Evolutionary conservation across 192 early-diverging fungal genomes (phyloP), one percentile per base, ranked within the genome.

Genomic region (Linnemannia elongata): DNA sequence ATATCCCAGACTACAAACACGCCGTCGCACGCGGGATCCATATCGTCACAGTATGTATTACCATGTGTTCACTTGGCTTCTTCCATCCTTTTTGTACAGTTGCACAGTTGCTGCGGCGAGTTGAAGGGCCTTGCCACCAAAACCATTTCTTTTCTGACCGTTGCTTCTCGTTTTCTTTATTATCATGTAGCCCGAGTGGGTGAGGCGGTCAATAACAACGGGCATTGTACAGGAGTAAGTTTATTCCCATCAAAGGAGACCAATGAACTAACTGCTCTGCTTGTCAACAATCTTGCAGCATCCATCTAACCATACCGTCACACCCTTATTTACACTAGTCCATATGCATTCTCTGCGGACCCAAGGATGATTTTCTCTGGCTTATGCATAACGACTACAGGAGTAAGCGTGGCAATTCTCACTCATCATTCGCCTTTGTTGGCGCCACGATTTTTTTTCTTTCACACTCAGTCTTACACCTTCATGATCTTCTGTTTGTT

Each of bases 291-390:
- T 4, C 5, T 66, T 35, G 27, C 27, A 4, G 2, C 60, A 15
- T 1, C n/a, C 4, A 27, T 9, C 54, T 45, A 44, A 42, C 22
- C 18, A 68, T 69, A 41, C 8, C 18, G 8, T 38, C 18, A 27
- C 27, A 30, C 42, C 52, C 20, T 49, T 7, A 55, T 54, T n/a
- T 33, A 22, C 24, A 22, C 8, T 74, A 87, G 79, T 30, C 79
- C 79, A 4, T 22, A 73, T 8, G 41, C 52, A 15, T 87, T 78
- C 52, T 87, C 85, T 9, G 79, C 79, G 10, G 80, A 87, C 18
- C 85, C 85, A 44, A 30, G 45, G 42, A 77, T 81, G 79, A 81
- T 87, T 39, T 87, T 87, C 44, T 87, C 85, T 12, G 85, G 85
- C 9, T n/a, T 81, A 1, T 66, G 81, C 4, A n/a, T 87, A n/a